phyloP scores from a whole-genome alignment of 176 grass and related monocot species.

The Carex kokanica region DNA sequence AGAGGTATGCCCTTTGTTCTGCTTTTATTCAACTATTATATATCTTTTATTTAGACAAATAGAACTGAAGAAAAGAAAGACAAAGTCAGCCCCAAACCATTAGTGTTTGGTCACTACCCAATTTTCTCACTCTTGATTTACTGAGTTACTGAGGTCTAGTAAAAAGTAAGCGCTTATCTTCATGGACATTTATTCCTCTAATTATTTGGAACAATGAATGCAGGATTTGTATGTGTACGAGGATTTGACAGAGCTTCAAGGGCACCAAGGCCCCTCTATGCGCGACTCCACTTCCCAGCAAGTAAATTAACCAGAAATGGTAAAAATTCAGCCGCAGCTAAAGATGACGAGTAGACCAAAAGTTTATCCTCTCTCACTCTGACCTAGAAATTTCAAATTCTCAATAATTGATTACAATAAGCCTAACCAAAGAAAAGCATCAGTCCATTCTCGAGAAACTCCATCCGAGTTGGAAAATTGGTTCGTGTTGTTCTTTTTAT shows the following conservation, averaged over 20 bases:
- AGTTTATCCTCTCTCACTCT: slow-evolving; percentile 24
- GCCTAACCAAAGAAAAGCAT: slow-evolving; percentile 26
- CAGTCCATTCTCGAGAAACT: slow-evolving; percentile 22
- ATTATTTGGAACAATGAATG: slow-evolving; percentile 16
- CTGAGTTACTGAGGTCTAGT: neutral
- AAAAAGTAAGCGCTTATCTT: neutral
- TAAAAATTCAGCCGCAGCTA: slow-evolving; percentile 14
- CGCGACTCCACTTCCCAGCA: slow-evolving; percentile 44
- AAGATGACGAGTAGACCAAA: slow-evolving; percentile 12
- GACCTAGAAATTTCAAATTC: slow-evolving; percentile 25
- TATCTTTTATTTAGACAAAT: slow-evolving; percentile 7
- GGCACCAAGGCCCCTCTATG: slow-evolving; percentile 50
- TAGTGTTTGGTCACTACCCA: neutral
- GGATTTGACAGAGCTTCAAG: slow-evolving; percentile 48
- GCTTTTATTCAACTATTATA: neutral
- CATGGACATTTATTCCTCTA: neutral
- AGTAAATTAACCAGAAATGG: slow-evolving; percentile 37
- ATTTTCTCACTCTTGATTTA: neutral
- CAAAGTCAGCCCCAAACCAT: neutral
- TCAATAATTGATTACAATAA: slow-evolving; percentile 25
- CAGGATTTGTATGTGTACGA: slow-evolving; percentile 57
- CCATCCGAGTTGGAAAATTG: slow-evolving; percentile 15
- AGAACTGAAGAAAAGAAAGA: neutral
- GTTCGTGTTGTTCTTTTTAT: slow-evolving; percentile 24
- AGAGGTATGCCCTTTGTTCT: slow-evolving; percentile 29